phyloP scores from a whole-genome alignment of 2,329 filamentous ascomycete species.

The Orbilia quercus region DNA sequence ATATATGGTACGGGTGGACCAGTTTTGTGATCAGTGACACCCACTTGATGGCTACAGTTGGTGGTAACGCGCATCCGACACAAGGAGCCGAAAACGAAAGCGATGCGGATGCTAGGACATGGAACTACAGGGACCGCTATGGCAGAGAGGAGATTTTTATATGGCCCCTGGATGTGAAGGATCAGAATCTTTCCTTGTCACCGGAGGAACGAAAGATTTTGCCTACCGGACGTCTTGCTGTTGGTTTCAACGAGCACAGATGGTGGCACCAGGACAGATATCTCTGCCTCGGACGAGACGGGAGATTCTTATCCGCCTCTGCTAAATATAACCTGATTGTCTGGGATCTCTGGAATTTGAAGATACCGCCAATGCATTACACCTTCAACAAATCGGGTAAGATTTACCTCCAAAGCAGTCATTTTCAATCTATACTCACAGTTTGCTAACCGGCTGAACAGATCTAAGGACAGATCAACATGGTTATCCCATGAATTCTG shows the following conservation, averaged over 20 bases:
- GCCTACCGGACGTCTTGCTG: constrained; percentile 28
- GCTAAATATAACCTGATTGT: constrained; percentile 43
- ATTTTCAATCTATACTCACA: background rate
- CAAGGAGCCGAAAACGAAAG: constrained; percentile 43
- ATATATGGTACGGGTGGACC: constrained; percentile 58
- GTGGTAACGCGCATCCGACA: constrained; percentile 46
- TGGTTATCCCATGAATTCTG: constrained; percentile 18
- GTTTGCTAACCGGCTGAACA: background rate
- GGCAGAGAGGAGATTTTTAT: constrained; percentile 56
- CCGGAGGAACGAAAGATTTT: constrained; percentile 38
- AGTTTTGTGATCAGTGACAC: constrained; percentile 59
- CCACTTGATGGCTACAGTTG: constrained; percentile 57
- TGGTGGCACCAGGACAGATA: constrained; percentile 51
- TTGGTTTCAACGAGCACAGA: constrained; percentile 35
- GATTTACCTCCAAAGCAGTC: background rate
- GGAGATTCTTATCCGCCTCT: constrained; percentile 49
- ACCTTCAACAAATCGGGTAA: constrained; percentile 7
- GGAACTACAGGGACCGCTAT: constrained; percentile 54
- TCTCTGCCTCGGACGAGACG: constrained; percentile 56
- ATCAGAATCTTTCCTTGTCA: constrained; percentile 24
- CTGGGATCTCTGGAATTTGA: constrained; percentile 47
- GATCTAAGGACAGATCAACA: constrained; percentile 26
- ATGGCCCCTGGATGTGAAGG: constrained; percentile 35
- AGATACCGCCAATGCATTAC: constrained; percentile 19
- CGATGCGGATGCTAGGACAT: constrained; percentile 25